Evolutionary conservation across 306 rosid genomes (phyloP).

Genomic region (Adenanthera pavonina): DNA sequence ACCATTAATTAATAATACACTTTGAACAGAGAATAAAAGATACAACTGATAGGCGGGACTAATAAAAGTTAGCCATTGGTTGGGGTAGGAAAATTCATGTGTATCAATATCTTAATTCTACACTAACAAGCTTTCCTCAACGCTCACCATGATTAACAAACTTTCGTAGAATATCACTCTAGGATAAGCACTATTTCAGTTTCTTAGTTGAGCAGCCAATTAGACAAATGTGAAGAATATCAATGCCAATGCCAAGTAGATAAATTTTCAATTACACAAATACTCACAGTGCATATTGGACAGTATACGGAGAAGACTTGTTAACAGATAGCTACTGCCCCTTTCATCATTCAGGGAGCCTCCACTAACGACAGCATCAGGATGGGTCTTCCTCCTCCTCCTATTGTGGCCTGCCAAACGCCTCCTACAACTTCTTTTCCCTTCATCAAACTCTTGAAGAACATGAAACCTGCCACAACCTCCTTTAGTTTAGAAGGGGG

Average conservation of each 20-base stretch:
- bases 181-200: slow-evolving; percentile 15
- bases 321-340: slow-evolving; percentile 69
- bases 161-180: slow-evolving; percentile 3
- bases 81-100: background rate
- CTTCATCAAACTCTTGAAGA: slow-evolving; percentile 95
- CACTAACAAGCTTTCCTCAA: background rate
- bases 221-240: slow-evolving; percentile 26
- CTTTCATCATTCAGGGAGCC: slow-evolving; percentile 67
- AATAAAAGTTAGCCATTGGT: background rate
- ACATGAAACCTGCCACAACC: slow-evolving; percentile 79
- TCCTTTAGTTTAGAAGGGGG: background rate
- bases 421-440: slow-evolving; percentile 93
- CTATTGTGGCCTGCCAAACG: slow-evolving; percentile 89
- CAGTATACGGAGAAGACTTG: slow-evolving; percentile 75
- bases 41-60: background rate
- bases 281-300: slow-evolving; percentile 79
- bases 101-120: background rate
- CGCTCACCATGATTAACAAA: slow-evolving; percentile 5
- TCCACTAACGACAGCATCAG: slow-evolving; percentile 67
- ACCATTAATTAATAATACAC: background rate
- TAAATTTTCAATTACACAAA: slow-evolving; percentile 24
- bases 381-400: slow-evolving; percentile 84
- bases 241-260: slow-evolving; percentile 16
- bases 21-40: background rate
- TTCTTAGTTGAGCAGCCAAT: slow-evolving; percentile 31